These are phyloP conservation scores for Cystobasidiaceae sp. DNA, from an alignment of 1,284 basidiomycete species.

Conservation along the genomic window DNA sequence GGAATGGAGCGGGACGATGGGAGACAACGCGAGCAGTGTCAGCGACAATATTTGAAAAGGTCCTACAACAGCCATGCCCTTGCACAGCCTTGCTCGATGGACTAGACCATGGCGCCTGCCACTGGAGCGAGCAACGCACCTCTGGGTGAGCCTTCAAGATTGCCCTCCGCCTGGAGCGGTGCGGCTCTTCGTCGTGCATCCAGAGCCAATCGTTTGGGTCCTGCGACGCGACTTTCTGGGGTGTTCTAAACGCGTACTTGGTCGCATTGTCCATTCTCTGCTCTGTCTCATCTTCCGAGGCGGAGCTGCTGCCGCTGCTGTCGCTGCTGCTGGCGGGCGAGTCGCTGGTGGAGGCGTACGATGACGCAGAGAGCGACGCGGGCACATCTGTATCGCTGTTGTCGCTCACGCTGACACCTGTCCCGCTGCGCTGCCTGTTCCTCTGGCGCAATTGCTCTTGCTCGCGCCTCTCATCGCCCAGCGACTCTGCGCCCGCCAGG, in stretches of 20 bases:
- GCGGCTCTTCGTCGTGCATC: slow-evolving; percentile 96
- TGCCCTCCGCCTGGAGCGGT: slow-evolving; percentile 74
- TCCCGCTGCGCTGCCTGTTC: too few species aligned
- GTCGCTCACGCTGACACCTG: too few species aligned
- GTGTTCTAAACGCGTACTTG: slow-evolving; percentile 31
- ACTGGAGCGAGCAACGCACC: slow-evolving; percentile 54
- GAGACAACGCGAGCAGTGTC: too few species aligned
- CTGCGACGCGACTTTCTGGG: slow-evolving; percentile 38
- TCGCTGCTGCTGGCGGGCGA: neutral
- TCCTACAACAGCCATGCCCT: too few species aligned
- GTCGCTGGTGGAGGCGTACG: neutral
- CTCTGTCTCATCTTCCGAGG: neutral
- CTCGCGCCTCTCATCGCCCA: neutral
- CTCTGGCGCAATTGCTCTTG: neutral
- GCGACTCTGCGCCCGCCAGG: slow-evolving; percentile 26
- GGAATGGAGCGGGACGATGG: too few species aligned
- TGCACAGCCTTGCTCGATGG: too few species aligned
- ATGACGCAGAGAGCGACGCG: too few species aligned
- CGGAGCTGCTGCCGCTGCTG: neutral
- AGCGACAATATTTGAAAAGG: too few species aligned
- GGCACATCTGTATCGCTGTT: neutral
- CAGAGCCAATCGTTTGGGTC: slow-evolving; percentile 57
- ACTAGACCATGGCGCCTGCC: too few species aligned
- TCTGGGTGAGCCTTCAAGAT: slow-evolving; percentile 94
- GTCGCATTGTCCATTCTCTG: neutral